Base-by-base conservation (phyloP, 1,284 basidiomycete genomes). In the Pseudozyma pruni region DNA sequence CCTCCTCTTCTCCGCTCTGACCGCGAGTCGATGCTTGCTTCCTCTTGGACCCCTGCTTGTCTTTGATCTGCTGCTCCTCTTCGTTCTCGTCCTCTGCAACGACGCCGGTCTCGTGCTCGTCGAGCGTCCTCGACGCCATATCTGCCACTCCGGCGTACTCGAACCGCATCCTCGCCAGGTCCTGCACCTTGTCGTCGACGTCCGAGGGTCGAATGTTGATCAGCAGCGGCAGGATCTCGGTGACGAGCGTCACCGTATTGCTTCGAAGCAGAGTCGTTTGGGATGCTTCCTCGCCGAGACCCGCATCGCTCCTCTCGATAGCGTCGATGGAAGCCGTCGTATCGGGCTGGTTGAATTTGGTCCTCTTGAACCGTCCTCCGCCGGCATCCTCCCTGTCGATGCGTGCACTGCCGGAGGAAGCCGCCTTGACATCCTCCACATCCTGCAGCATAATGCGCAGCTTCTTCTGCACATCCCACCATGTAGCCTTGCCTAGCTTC, bases 401-500 rank as follows among this genome's bases (percentile, higher is more conserved):
- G 8, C 17, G 38, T 16, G 13, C 8, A 9, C 23, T 14, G 4
- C 37, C 20, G 4, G 27, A 13, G n/a, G 37, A 9, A 14, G 31
- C 10, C 10, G 58, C 33, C 27, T 54, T 55, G 5, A 81, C 78
- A n/a, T 77, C 78, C 45, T 82, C 81, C 22, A 85, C 54, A 8
- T 74, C 58, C 0, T 71, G 74, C 22, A 73, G 43, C 52, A 83
- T 83, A 10, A 79, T 78, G 11, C 82, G 57, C 34, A 82, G 73
- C n/a, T 69, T 64, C 16, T 81, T 80, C 23, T 78, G 79, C 2
- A 79, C 68, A 23, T 84, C 84, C 82, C 86, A 87, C 75, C 85
- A 84, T 32, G 85, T 83, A 2, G 85, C 84, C 59, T 87, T 87
- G 51, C 83, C 79, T 17, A 93, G 85, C 77, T 91, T 92, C 81